Evolutionary conservation across 495 filamentous ascomycete species (phyloP), one percentile per base, ranked within the genome.

Genomic region (Penicillium maclennaniae): DNA sequence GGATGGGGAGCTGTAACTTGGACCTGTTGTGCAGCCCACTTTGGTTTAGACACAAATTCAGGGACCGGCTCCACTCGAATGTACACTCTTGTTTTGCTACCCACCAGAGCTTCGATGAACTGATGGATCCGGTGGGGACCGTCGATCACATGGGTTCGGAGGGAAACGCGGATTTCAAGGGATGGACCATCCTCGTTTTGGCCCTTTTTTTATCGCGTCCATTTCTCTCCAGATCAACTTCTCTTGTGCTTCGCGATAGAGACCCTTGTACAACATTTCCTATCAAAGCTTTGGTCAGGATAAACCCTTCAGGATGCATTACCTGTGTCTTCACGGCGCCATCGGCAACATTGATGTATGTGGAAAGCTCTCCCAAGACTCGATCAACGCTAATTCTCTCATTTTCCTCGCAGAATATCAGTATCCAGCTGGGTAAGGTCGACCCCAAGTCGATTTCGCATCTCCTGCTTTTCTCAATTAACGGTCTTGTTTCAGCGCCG

Each of bases 361-460:
- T 62, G 7, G 47, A 34, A 2, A 37, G 5, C 4, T 19, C 5
- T 7, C 16, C 16, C 10, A 5, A 2, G 0, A 42, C 12, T 19
- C 2, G 20, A 3, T 15, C 19, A 20, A 20, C 37, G 25, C 47
- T 56, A 19, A 55, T 15, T 12, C 31, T 6, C 23, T 2, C 10
- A 34, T 14, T 34, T 45, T n/a, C n/a, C 7, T 19, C 8, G 25
- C 50, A 79, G 78, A 82, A 79, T 65, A 79, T 82, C 46, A 63
- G 69, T 48, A 75, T 82, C 45, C 79, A 82, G 51, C 66, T 82
- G 15, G 71, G 77, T 61, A 60, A 15, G 38, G 17, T 8, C 38
- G 16, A 20, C 16, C 26, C 26, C 16, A 31, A 7, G 2, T 34
- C 2, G 9, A 34, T 23, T 21, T 15, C 19, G 14, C 12, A 16